Evolutionary conservation across 805 yeast genomes (phyloP), one percentile per base, ranked within the genome.

Genomic region (Suhomyces tanzawaensis): DNA sequence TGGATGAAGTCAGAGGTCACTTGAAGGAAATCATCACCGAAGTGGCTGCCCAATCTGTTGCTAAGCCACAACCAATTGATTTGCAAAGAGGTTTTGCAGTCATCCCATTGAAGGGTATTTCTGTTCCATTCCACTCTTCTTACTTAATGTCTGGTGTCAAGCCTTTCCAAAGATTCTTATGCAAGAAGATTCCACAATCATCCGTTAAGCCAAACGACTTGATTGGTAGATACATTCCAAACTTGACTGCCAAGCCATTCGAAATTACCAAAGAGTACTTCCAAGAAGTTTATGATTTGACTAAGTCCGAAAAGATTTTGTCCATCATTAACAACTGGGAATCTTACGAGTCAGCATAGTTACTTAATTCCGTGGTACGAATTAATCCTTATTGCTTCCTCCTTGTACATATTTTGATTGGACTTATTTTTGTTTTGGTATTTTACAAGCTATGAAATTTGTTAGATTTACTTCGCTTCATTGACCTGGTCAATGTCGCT

Each of bases 71-170:
- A 73, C 99, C 99, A 53, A 87, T 93, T 62, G 95, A 89, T 40
- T 76, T 95, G 58, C 95, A 93, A 72, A 85, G 99, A 73, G 99
- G 99, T 18, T 91, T 87, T 55, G 98, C 99, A 29, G 91, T 93
- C 57, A 93, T 93, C 55, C 99, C 99, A 64, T 79, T 93, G 67
- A 89, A 85, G 76, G 99, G 99, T 55, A 93, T 93, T 51, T 88
- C 96, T n/a, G 99, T 93, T 62, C 99, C 99, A 47, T 93, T 93
- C 97, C 99, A 93, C 72, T 89, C 97, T 19, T 83, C 96, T n/a
- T 93, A 95, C 73, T 77, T 93, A 72, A 85, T 91, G 77, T 86
- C 93, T 41, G 99, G 99, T 71, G 99, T 93, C 44, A 91, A 90
- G 71, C 99, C 99, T 57, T 93, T 93, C 87, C 90, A 91, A 77